Conservation (phyloP, 2,329 filamentous ascomycete genomes). For the Aspergillus uvarum region DNA sequence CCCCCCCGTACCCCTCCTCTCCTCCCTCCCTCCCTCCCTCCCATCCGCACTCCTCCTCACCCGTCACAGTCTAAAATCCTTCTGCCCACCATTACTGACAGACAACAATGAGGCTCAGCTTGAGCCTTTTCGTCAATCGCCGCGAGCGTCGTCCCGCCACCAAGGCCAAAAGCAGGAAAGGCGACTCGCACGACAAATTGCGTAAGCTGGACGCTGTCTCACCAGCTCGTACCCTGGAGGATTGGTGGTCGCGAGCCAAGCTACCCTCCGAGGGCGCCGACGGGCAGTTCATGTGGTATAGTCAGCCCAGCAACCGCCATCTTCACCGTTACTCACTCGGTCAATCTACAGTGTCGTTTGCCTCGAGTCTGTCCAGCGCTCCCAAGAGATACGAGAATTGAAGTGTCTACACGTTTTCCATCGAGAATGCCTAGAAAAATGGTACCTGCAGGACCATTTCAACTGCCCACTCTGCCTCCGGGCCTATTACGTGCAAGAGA, state of each 20-base stretch:
- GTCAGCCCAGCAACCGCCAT: not conserved
- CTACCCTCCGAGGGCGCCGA: conserved; percentile 34
- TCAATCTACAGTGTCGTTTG: conserved; percentile 33
- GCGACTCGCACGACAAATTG: conserved; percentile 31
- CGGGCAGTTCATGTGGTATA: conserved; percentile 40
- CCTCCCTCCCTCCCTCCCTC: not conserved
- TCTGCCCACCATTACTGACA: not conserved
- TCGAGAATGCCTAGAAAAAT: conserved; percentile 41
- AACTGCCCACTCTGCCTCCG: conserved; percentile 41
- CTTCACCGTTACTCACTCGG: conserved; percentile 5
- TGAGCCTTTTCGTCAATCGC: conserved; percentile 37
- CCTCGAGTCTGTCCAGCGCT: conserved; percentile 37
- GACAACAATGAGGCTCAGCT: conserved; percentile 8
- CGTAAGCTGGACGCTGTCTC: conserved; percentile 38
- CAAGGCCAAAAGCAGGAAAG: conserved; percentile 19
- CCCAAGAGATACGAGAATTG: conserved; percentile 39
- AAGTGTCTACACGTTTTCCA: conserved; percentile 43
- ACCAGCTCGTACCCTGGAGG: conserved; percentile 36
- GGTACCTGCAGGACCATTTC: conserved; percentile 41
- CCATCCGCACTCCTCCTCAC: too few relatives aligned
- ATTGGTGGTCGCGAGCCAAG: conserved; percentile 39
- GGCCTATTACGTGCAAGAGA: conserved; percentile 35
- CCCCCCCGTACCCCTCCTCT: not conserved
- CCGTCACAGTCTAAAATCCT: too few relatives aligned
- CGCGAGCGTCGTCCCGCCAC: conserved; percentile 22